Evolutionary conservation across 805 yeast species (phyloP).

Genomic region (Kluyveromyces siamensis): DNA sequence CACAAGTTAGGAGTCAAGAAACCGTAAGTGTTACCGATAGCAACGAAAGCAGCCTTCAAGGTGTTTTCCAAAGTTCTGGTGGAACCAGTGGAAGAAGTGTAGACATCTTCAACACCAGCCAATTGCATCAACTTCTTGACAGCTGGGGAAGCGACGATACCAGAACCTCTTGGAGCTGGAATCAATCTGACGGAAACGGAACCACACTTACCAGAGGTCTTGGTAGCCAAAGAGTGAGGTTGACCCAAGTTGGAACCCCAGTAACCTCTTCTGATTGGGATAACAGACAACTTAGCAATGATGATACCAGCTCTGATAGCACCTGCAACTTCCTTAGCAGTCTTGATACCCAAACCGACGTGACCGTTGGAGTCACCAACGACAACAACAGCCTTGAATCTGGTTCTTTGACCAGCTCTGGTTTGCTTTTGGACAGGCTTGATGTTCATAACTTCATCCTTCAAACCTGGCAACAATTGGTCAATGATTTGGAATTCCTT

Average conservation of each 20-base stretch:
- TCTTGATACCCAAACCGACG: conserved; percentile 99
- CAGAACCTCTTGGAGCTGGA: conserved; percentile 99
- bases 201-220: conserved; percentile 99
- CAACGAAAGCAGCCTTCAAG: conserved; percentile 98
- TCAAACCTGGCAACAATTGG: conserved; percentile 87
- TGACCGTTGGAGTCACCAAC: conserved; percentile 99
- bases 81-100: conserved; percentile 97
- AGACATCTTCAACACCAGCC: conserved; percentile 99
- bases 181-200: conserved; percentile 96
- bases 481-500: conserved; percentile 99
- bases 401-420: conserved; percentile 99
- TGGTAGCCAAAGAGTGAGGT: conserved; percentile 97
- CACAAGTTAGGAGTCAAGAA: conserved; percentile 99
- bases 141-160: conserved; percentile 99
- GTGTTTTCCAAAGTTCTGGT: conserved; percentile 99
- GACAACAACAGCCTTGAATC: conserved; percentile 99
- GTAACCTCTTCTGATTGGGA: conserved; percentile 99
- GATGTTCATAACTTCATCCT: conserved; percentile 99
- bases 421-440: conserved; percentile 99
- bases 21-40: conserved; percentile 99
- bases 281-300: conserved; percentile 96
- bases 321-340: conserved; percentile 99
- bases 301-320: conserved; percentile 99
- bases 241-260: conserved; percentile 99
- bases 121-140: conserved; percentile 98